These are phyloP conservation scores for Wickerhamomyces silvicola DNA, from an alignment of 805 yeast species.

Conservation along the genomic window DNA sequence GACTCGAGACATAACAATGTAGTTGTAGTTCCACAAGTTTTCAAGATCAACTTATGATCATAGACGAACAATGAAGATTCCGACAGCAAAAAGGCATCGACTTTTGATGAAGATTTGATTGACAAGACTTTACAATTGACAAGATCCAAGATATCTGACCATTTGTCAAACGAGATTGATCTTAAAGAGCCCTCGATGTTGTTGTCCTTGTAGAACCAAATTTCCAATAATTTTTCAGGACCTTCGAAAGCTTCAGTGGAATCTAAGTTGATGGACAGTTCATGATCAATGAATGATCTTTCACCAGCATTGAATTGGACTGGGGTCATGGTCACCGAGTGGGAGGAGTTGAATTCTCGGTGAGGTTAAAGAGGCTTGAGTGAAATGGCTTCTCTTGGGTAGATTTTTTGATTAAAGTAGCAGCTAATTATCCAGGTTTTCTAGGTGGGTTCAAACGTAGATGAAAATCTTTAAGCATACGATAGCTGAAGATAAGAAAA, in stretches of 20 bases:
- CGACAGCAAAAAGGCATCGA: constrained; percentile 82
- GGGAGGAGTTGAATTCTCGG: constrained; percentile 3
- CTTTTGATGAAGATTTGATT: constrained; percentile 52
- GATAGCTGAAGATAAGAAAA: not conserved
- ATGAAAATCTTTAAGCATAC: constrained; percentile 14
- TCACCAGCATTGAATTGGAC: constrained; percentile 28
- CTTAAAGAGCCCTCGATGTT: too few relatives aligned
- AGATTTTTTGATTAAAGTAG: not conserved
- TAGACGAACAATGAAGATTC: constrained; percentile 90
- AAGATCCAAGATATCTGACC: constrained; percentile 69
- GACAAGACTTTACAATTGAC: constrained; percentile 89
- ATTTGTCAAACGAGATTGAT: constrained; percentile 53
- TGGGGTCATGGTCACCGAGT: constrained; percentile 23
- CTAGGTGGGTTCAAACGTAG: constrained; percentile 14
- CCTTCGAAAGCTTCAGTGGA: constrained; percentile 95
- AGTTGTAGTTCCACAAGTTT: constrained; percentile 96
- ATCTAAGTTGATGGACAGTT: constrained; percentile 70
- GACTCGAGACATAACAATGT: constrained; percentile 70
- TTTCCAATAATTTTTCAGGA: constrained; percentile 87
- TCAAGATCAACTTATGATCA: constrained; percentile 76
- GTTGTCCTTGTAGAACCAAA: constrained; percentile 78
- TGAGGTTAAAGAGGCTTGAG: constrained; percentile 9
- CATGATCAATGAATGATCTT: constrained; percentile 65
- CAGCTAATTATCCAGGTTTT: constrained; percentile 17
- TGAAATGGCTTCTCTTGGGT: constrained; percentile 1